Conservation (phyloP, 495 filamentous ascomycete species). For the Pseudotulostoma volvatum region DNA sequence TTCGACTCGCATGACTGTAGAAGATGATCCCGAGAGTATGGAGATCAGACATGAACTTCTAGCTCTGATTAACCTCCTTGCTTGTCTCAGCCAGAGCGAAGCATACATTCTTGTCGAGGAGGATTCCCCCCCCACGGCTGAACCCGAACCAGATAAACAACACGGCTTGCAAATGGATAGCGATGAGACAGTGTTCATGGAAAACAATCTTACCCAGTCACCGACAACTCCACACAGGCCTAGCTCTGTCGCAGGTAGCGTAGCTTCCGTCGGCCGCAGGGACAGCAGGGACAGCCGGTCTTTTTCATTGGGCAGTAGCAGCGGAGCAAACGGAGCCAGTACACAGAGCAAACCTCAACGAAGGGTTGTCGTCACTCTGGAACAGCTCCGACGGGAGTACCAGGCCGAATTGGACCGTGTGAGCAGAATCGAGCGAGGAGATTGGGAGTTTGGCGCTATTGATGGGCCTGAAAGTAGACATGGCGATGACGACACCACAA, state of each 20-base stretch:
- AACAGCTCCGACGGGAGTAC: slow-evolving; percentile 71
- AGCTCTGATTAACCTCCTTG: slow-evolving; percentile 72
- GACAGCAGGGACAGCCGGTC: slow-evolving; percentile 13
- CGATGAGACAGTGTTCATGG: slow-evolving; percentile 26
- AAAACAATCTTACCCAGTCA: no score
- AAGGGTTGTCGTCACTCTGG: slow-evolving; percentile 53
- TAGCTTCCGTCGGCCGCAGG: no score
- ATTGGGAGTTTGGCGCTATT: slow-evolving; percentile 41
- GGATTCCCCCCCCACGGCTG: slow-evolving; percentile 11
- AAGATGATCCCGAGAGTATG: slow-evolving; percentile 37
- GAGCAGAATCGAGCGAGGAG: slow-evolving; percentile 41
- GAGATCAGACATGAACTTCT: slow-evolving; percentile 50
- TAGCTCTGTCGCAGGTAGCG: no score
- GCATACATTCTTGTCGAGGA: slow-evolving; percentile 50
- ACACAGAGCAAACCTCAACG: slow-evolving; percentile 1
- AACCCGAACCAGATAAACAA: neutral
- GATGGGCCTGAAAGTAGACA: slow-evolving; percentile 16
- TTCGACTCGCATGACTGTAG: slow-evolving; percentile 30
- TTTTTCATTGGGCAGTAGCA: slow-evolving; percentile 1
- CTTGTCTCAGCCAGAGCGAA: slow-evolving; percentile 65
- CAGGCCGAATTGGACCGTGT: slow-evolving; percentile 72
- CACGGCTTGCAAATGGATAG: neutral
- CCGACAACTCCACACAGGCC: no score
- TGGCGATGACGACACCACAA: slow-evolving; percentile 26
- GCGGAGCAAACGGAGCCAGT: neutral